These are phyloP conservation scores for Mycena belliarum DNA, from an alignment of 768 basidiomycete genomes.

Conservation along the genomic window DNA sequence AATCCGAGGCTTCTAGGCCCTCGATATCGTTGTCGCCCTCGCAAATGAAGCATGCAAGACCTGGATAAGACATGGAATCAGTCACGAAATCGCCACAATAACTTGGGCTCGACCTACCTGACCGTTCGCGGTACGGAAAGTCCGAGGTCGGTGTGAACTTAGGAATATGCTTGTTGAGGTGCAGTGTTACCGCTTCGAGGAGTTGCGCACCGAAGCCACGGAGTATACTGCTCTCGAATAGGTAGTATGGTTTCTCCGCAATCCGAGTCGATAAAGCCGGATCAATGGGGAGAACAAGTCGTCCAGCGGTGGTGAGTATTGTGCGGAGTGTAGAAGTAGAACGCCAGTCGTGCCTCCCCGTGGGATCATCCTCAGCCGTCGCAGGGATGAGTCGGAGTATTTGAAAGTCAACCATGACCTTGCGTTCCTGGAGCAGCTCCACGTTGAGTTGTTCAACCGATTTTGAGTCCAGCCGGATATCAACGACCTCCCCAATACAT, in stretches of 20 bases:
- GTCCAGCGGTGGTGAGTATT: conserved; percentile 18
- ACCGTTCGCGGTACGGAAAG: not conserved
- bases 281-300: conserved; percentile 27
- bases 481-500: conserved; percentile 29
- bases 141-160: not conserved
- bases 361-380: conserved; percentile 23
- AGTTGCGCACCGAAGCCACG: conserved; percentile 24
- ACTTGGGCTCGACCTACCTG: not conserved
- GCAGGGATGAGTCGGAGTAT: conserved; percentile 25
- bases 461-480: conserved; percentile 23
- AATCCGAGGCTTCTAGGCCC: not conserved
- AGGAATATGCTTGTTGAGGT: not conserved
- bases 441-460: conserved; percentile 17
- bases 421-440: conserved; percentile 23
- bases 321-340: conserved; percentile 10
- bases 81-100: too few relatives aligned
- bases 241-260: conserved; percentile 20
- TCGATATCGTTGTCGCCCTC: not conserved
- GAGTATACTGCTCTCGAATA: conserved; percentile 27
- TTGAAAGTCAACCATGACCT: conserved; percentile 24
- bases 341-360: conserved; percentile 28
- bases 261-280: conserved; percentile 20
- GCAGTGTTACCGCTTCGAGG: conserved; percentile 21
- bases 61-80: not conserved
- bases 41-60: conserved; percentile 1